phyloP scores from a whole-genome alignment of 2,329 filamentous ascomycete genomes.

The Arthroderma uncinatum region DNA sequence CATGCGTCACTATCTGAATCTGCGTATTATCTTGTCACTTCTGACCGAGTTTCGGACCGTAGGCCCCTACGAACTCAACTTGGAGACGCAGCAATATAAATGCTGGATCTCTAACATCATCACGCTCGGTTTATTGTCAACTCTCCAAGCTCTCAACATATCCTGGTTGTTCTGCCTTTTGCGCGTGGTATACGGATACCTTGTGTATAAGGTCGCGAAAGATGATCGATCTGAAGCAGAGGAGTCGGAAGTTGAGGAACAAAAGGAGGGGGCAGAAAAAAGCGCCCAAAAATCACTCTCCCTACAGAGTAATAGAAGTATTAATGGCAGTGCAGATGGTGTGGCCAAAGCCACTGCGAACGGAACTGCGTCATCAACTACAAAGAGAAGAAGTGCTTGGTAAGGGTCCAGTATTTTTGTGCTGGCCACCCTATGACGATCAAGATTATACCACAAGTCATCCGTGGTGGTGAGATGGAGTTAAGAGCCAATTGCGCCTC shows the following conservation, averaged over 20 bases:
- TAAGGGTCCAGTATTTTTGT: neutral
- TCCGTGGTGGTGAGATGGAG: too few species aligned
- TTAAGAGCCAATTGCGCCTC: too few species aligned
- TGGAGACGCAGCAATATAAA: conserved; percentile 41
- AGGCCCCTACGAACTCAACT: conserved; percentile 38
- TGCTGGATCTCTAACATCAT: conserved; percentile 40
- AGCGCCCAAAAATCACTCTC: too few species aligned
- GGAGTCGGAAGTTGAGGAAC: conserved; percentile 28
- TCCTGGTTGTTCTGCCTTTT: conserved; percentile 39
- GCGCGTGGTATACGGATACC: conserved; percentile 34
- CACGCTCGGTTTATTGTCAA: conserved; percentile 34
- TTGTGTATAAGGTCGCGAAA: conserved; percentile 28
- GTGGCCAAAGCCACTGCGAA: neutral
- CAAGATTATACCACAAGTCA: too few species aligned
- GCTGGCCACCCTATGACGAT: too few species aligned
- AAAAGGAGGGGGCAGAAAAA: neutral
- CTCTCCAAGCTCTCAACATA: conserved; percentile 37
- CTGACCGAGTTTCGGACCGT: conserved; percentile 38
- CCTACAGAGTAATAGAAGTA: neutral
- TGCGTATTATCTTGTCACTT: conserved; percentile 37
- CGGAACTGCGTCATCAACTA: neutral
- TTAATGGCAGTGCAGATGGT: neutral
- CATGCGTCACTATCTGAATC: conserved; percentile 60
- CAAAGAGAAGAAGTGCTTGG: neutral
- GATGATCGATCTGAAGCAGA: conserved; percentile 38